Conservation (phyloP, 2,329 filamentous ascomycete genomes). For the Aspergillus tamarii region DNA sequence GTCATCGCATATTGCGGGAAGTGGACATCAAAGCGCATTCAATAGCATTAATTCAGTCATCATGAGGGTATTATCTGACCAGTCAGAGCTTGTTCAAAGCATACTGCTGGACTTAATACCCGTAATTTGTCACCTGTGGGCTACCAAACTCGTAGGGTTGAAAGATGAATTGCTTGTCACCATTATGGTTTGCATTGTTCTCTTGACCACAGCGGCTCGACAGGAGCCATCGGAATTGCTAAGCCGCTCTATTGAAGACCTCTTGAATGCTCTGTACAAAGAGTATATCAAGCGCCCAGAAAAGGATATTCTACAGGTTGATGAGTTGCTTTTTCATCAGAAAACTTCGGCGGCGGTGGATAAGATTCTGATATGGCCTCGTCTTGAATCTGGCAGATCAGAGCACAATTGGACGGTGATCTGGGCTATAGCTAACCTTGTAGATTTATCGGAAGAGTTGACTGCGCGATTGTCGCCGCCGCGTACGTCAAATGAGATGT, state of each 20-base stretch:
- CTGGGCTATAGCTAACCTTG: constrained; percentile 43
- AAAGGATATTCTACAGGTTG: constrained; percentile 73
- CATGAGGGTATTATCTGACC: constrained; percentile 67
- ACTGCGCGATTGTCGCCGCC: constrained; percentile 13
- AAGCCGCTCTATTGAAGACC: constrained; percentile 58
- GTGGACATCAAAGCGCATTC: constrained; percentile 73
- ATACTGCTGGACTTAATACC: constrained; percentile 67
- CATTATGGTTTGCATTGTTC: constrained; percentile 68
- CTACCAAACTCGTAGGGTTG: constrained; percentile 66
- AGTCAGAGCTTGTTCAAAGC: constrained; percentile 63
- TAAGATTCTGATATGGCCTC: constrained; percentile 39
- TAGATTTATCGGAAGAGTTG: constrained; percentile 42
- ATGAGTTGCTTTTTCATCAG: constrained; percentile 67
- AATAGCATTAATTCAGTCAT: constrained; percentile 74
- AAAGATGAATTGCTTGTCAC: constrained; percentile 78
- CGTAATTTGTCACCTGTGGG: constrained; percentile 76
- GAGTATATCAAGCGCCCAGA: constrained; percentile 77
- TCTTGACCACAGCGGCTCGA: constrained; percentile 51
- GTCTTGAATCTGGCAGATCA: constrained; percentile 37
- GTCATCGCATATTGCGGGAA: constrained; percentile 61
- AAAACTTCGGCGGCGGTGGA: constrained; percentile 37
- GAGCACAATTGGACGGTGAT: constrained; percentile 46
- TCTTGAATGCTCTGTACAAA: constrained; percentile 71
- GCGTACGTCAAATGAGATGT: constrained; percentile 18
- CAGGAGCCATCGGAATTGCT: constrained; percentile 44